Base-by-base conservation (phyloP, 2,329 filamentous ascomycete species). In the Penicillium palitans region DNA sequence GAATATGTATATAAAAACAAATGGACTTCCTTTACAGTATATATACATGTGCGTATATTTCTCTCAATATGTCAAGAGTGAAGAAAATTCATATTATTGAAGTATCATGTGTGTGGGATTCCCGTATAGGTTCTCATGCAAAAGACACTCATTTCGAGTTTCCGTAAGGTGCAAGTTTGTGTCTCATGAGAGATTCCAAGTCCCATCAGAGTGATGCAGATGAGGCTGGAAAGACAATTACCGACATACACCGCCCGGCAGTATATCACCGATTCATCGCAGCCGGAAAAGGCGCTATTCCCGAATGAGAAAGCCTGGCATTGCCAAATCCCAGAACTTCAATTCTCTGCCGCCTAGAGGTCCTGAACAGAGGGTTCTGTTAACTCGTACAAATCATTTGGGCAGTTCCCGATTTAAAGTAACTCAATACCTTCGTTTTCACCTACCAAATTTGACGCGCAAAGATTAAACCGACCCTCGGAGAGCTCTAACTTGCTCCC, bases 321-420 rank as follows among this genome's bases (percentile, higher is more conserved):
- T 52, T 62, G 54, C 56, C 59, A 48, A 59, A 57, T 60, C 51
- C 59, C 56, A 61, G 60, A 46, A 59, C 63, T 59, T 41, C 54
- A 54, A 21, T 39, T 53, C 54, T 61, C 58, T 59, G 29, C 63
- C 61, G 58, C 57, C 57, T 59, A 63, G 61, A 63, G 54, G 55
- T 63, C 59, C 29, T 52, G 41, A 50, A 64, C 54, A 50, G 51
- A 51, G 31, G 25, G 27, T 45, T 55, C 42, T 60, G 25, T 58
- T 59, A 24, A 51, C 40, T 39, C 37, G 27, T 54, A 15, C 12
- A 21, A 40, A 44, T 27, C 17, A 41, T 4, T 13, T 10, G 37
- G 3, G 13, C 21, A 25, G 9, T 21, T 37, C 21, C 19, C 29
- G 55, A 27, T 24, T 48, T 35, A 25, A 44, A 24, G 13, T 24